Base-by-base conservation (phyloP, 202 grass and related monocot genomes). In the Musa balbisiana region DNA sequence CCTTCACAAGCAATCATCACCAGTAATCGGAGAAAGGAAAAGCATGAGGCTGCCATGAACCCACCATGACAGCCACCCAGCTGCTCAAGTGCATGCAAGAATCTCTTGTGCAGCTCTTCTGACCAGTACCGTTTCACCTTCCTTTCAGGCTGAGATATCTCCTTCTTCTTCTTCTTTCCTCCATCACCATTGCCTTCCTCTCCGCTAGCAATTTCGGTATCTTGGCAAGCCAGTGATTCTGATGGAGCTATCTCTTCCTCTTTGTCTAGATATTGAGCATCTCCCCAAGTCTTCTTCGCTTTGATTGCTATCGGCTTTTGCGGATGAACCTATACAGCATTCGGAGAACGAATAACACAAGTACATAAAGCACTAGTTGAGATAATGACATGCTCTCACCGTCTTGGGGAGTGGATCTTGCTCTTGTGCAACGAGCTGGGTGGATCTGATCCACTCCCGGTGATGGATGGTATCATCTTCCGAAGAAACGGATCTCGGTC, bases 51-150 rank as follows among this genome's bases (percentile, higher is more conserved):
- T 43, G 33, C 33, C 5, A 43, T 2, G 5, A 52, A 76, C 56
- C 2, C 9, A 76, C 74, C 74, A 25, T 76, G n/a, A 20, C 29
- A 65, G 13, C 74, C 74, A 15, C 74, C 74, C 3, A 76, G 60
- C 20, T 76, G 74, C 19, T 64, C 43, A 11, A 76, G 11, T 3
- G 60, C 74, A 2, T 64, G 58, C 29, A 76, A 1, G 59, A 76
- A 76, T 9, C 74, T 59, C 19, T 52, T 51, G 33, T 76, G 74
- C 59, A 64, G 43, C 8, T 76, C 74, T 14, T 63, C 43, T 12
- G 74, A 76, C 74, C 74, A 76, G 13, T 16, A 52, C 60, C 74
- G n/a, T 52, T 60, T 76, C 11, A 49, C 58, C 60, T 76, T 76
- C 49, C 58, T 21, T 43, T 10, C 22, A n/a, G 16, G 3, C 5